Evolutionary conservation across 257 asterid genomes (phyloP).

Genomic region (Perilla frutescens): DNA sequence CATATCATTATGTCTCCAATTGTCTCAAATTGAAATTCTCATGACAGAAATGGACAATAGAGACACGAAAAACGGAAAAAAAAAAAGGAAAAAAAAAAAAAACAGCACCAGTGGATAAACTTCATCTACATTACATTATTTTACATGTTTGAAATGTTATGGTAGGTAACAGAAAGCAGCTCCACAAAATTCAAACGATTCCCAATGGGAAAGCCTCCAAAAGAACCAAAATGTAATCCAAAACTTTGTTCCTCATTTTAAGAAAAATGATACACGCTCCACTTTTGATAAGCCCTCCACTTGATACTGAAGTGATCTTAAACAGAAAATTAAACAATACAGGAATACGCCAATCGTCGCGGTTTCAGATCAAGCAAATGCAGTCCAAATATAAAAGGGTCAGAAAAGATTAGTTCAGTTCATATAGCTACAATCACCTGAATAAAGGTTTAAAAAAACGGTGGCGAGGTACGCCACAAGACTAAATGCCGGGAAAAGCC

Average conservation of each 20-base stretch:
- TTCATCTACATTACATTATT: background rate
- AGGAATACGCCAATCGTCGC: background rate
- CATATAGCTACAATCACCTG: background rate
- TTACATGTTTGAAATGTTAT: background rate
- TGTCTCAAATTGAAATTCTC: background rate
- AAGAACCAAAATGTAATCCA: background rate
- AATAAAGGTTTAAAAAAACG: too few relatives aligned
- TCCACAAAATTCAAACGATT: background rate
- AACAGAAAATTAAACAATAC: background rate
- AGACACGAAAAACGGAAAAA: background rate
- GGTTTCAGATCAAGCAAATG: background rate
- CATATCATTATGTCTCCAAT: background rate
- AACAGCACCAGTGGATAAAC: background rate
- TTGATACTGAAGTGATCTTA: too few relatives aligned
- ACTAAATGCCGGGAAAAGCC: too few relatives aligned
- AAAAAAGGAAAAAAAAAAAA: background rate
- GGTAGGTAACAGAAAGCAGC: background rate
- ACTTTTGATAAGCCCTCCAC: background rate
- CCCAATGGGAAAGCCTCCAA: too few relatives aligned
- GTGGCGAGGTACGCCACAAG: too few relatives aligned
- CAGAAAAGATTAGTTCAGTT: conserved; percentile 1
- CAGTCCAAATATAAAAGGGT: background rate
- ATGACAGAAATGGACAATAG: background rate
- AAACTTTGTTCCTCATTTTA: conserved; percentile 4
- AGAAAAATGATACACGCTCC: background rate